phyloP scores from a whole-genome alignment of 306 rosid genomes.

The Vigna radiata region DNA sequence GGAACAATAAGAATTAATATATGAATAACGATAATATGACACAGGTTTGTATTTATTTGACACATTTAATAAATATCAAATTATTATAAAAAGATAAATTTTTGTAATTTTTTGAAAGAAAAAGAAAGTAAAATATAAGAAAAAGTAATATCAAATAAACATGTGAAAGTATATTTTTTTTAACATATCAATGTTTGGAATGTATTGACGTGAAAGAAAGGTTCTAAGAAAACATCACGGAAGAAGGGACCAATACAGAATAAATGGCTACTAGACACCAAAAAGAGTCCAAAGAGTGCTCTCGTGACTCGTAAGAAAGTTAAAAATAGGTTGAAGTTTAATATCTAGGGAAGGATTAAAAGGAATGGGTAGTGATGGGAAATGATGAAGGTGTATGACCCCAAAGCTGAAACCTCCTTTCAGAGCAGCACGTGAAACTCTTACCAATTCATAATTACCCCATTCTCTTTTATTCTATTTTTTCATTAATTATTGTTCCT shows the following conservation, averaged over 20 bases:
- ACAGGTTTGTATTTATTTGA: too few species aligned
- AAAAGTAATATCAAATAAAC: too few species aligned
- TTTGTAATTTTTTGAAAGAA: too few species aligned
- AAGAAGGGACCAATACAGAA: background rate
- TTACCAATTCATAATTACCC: background rate
- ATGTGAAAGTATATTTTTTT: too few species aligned
- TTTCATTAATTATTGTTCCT: background rate
- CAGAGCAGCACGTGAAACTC: slow-evolving; percentile 10
- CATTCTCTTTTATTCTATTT: background rate
- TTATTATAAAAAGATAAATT: too few species aligned
- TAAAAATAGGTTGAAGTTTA: too few species aligned
- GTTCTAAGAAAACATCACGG: background rate
- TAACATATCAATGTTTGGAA: too few species aligned
- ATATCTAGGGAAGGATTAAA: background rate
- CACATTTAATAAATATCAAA: too few species aligned
- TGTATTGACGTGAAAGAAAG: background rate
- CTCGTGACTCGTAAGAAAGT: background rate
- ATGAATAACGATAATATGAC: too few species aligned
- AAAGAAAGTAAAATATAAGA: too few species aligned
- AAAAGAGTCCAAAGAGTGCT: background rate
- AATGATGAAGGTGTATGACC: background rate
- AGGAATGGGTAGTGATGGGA: background rate
- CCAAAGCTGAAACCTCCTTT: background rate
- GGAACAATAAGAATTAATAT: too few species aligned
- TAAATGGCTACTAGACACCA: background rate